Evolutionary conservation across 352 stramenopile genomes (phyloP).

Genomic region (Plasmopara halstedii): DNA sequence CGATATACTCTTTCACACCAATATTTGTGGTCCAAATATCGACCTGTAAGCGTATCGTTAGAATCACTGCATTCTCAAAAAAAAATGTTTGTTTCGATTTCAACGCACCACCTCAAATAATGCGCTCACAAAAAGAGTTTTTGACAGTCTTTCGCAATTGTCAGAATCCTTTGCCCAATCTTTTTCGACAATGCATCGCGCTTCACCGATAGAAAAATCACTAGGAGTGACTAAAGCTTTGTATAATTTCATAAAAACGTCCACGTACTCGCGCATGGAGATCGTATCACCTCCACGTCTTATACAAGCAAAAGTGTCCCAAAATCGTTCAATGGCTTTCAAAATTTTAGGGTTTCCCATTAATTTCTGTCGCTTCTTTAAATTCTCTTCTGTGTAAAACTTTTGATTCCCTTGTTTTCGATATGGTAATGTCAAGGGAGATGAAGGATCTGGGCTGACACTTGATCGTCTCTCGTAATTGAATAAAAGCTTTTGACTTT

Average conservation of each 20-base stretch:
- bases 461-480: slow-evolving; percentile 36
- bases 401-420: slow-evolving; percentile 64
- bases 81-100: not conserved
- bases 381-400: slow-evolving; percentile 66
- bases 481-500: slow-evolving; percentile 44
- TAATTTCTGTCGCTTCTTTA: slow-evolving; percentile 44
- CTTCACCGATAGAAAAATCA: slow-evolving; percentile 68
- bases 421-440: slow-evolving; percentile 35
- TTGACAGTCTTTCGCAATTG: slow-evolving; percentile 41
- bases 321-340: slow-evolving; percentile 50
- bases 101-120: slow-evolving; percentile 65
- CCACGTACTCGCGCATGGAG: slow-evolving; percentile 48
- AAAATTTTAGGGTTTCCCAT: slow-evolving; percentile 41
- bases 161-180: slow-evolving; percentile 63
- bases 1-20: slow-evolving; percentile 45
- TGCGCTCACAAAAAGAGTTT: slow-evolving; percentile 45
- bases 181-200: slow-evolving; percentile 62
- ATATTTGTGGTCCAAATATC: slow-evolving; percentile 77
- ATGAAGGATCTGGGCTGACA: not conserved
- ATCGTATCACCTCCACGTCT: slow-evolving; percentile 39
- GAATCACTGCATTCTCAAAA: too few species aligned
- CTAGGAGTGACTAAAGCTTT: slow-evolving; percentile 64
- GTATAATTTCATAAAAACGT: slow-evolving; percentile 81
- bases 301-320: slow-evolving; percentile 61
- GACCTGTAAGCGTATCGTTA: slow-evolving; percentile 25